Base-by-base conservation (phyloP, 257 asterid species). In the Rauvolfia tetraphylla region DNA sequence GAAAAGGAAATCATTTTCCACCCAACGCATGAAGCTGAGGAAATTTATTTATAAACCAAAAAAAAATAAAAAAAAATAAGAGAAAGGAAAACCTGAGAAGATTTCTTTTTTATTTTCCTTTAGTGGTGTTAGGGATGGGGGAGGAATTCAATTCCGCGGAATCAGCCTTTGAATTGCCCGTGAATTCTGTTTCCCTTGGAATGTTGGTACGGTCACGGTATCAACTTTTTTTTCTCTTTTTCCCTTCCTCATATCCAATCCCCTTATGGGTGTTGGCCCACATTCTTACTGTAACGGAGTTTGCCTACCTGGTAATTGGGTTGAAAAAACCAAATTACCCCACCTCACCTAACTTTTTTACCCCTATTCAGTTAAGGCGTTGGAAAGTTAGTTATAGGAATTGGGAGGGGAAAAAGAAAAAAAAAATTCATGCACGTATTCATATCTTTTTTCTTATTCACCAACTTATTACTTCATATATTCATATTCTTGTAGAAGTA, bases 191-290 rank as follows among this genome's bases (percentile, higher is more conserved):
- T 70, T 49, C 69, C 63, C 42, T 84, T 18, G 69, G 88, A 84
- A 83, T 89, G 89, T 86, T 84, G 79, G 89, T 84, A 85, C 88
- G 78, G 79, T 82, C 42, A 41, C 68, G 73, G 59, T 71, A 46
- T 57, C 71, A 27, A 22, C 76, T 58, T 63, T 72, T 17, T 10
- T 46, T 68, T 38, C 18, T 42, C n/a, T 51, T 56, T 69, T 68
- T 48, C 20, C 46, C 44, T 73, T 9, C 31, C 34, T 3, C 44
- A 22, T 44, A 14, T 34, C 23, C 1, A 33, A 62, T 18, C 27
- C 48, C 56, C 20, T 49, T 0, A 5, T 27, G 18, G 17, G 51
- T 27, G 18, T 31, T 77, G 67, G 11, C 78, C 71, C 53, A 20
- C 75, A 34, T 5, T 25, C 10, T 49, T 23, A 49, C 68, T 13